Evolutionary conservation across 805 yeast species (phyloP).

Genomic region (Schwanniomyces polymorphus): DNA sequence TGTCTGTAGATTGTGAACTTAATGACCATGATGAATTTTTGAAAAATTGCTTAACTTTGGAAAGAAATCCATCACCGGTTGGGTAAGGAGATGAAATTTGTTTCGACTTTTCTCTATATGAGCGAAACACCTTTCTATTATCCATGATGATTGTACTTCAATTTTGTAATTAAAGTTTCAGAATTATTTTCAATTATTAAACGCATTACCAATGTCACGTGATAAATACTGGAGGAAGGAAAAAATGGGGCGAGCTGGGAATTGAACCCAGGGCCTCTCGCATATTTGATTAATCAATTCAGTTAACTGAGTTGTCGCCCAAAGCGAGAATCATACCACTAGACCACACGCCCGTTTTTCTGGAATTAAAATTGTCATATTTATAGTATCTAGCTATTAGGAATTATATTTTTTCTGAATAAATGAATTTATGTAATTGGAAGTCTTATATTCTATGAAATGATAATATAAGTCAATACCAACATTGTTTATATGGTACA

Average conservation of each 20-base stretch:
- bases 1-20: not conserved
- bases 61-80: conserved; percentile 23
- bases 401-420: too few species aligned
- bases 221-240: not conserved
- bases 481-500: too few species aligned
- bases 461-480: too few species aligned
- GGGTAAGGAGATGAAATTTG: conserved; percentile 18
- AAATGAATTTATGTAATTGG: too few species aligned
- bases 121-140: conserved; percentile 31
- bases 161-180: not conserved
- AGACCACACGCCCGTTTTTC: conserved; percentile 14
- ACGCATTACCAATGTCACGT: not conserved
- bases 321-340: conserved; percentile 24
- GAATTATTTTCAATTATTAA: not conserved
- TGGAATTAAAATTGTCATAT: too few species aligned
- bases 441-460: too few species aligned
- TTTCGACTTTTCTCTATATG: conserved; percentile 24
- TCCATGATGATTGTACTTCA: conserved; percentile 22
- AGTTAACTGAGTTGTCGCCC: conserved; percentile 11
- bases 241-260: conserved; percentile 46
- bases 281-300: conserved; percentile 22
- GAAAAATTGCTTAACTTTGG: conserved; percentile 27
- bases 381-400: too few species aligned
- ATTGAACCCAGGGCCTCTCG: conserved; percentile 64
- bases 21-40: conserved; percentile 7